A percentile compares a stretch with the other conserved stretches of the same genome.
Conservation (phyloP, 2,329 filamentous ascomycete genomes). For the Fusarium sp. region DNA sequence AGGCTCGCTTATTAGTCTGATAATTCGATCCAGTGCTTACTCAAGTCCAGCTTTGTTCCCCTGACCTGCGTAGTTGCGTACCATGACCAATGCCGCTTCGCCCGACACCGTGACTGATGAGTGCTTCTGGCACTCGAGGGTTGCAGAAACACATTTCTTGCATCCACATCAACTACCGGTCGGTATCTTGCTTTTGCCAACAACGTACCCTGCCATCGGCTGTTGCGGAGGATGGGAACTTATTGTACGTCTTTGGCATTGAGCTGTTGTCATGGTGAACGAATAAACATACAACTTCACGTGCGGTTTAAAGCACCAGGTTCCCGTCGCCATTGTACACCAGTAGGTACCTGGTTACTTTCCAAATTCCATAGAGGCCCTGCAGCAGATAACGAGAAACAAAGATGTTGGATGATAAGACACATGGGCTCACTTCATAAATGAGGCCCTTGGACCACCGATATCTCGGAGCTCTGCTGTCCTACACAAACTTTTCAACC, state of each 20-base stretch:
- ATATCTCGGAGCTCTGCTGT: background rate
- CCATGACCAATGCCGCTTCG: constrained; percentile 31
- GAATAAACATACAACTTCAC: background rate
- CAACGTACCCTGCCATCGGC: constrained; percentile 6
- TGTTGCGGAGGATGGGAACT: background rate
- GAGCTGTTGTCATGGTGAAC: background rate
- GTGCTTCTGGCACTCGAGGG: constrained; percentile 16
- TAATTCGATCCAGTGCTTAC: constrained; percentile 10
- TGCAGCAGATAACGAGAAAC: background rate
- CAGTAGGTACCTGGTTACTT: too few relatives aligned
- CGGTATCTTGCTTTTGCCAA: constrained; percentile 7
- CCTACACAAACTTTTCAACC: constrained; percentile 2
- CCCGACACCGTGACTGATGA: constrained; percentile 1
- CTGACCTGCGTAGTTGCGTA: constrained; percentile 26
- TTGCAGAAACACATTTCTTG: constrained; percentile 21
- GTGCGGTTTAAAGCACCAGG: background rate
- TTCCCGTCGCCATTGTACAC: too few relatives aligned
- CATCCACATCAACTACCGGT: constrained; percentile 43
- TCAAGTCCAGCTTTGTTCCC: constrained; percentile 24
- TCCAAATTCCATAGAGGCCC: background rate
- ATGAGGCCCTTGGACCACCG: constrained; percentile 71
- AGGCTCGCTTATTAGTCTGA: constrained; percentile 2
- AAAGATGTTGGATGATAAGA: background rate
- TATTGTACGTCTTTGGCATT: background rate
- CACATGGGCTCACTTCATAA: constrained; percentile 62